Evolutionary conservation across 768 basidiomycete genomes (phyloP), one percentile per base, ranked within the genome.

Genomic region (Tricholoma flavovirens): DNA sequence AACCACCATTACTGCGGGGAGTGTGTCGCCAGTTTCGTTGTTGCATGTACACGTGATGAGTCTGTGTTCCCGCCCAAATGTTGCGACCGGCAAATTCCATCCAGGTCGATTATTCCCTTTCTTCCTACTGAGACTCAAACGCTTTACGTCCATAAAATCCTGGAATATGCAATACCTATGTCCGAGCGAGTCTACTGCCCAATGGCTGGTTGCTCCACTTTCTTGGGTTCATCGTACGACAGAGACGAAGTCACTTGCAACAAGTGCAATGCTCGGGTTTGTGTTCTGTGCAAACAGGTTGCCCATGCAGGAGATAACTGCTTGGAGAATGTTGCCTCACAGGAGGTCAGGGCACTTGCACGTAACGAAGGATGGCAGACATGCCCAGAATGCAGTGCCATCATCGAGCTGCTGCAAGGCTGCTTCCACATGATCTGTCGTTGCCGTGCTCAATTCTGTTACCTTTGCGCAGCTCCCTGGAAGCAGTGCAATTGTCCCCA

Each of bases 381-480:
- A 0, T 87, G 86, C 63, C 84, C 84, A 0, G 72, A 74, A 4
- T 87, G 86, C 61, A 62, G 69, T 14, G 70, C 75, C 5, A 73
- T 87, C 46, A 75, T 87, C 29, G 86, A 87, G 59, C 73, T 83
- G 19, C 66, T 67, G 9, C 60, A 70, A 4, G 85, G 86, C 0
- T 87, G 86, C 55, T 83, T 78, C 64, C 86, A 87, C 52, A 86
- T 87, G 69, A 80, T 76, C n/a, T 87, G 85, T 59, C 73, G 73
- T 17, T 85, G 84, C 61, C 66, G 71, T 12, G 68, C 75, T 0
- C 65, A 87, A 58, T 87, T 87, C 66, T 87, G 86, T 61, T 87
- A 88, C 62, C 55, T 82, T 9, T 89, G 88, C 61, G 80, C 81
- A 0, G 76, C 67, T 26, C 69, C 54, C 15, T 89, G 87, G 87